Evolutionary conservation across 805 yeast species (phyloP).

Genomic region (Candida gorgasii): DNA sequence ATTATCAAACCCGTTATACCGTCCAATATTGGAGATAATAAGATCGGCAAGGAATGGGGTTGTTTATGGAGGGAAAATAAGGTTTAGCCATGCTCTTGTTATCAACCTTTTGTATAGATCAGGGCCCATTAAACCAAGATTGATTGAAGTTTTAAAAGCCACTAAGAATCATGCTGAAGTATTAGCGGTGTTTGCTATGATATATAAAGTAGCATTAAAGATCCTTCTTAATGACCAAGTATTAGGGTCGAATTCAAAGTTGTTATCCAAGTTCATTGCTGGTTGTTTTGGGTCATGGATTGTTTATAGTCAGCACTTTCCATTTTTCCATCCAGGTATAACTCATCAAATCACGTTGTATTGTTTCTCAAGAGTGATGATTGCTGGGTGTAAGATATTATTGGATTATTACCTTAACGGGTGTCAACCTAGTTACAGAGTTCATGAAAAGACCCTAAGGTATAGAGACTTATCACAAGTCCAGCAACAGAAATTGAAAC

Average conservation of each 20-base stretch:
- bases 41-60: constrained; percentile 48
- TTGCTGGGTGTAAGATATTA: constrained; percentile 59
- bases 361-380: constrained; percentile 64
- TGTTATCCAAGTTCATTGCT: constrained; percentile 35
- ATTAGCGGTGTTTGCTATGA: constrained; percentile 55
- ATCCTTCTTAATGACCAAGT: constrained; percentile 32
- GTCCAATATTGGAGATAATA: constrained; percentile 35
- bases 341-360: constrained; percentile 76
- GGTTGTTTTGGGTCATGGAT: constrained; percentile 45
- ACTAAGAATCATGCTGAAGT: constrained; percentile 57
- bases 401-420: constrained; percentile 40
- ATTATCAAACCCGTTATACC: constrained; percentile 25
- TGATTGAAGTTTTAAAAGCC: constrained; percentile 48
- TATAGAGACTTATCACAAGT: constrained; percentile 27
- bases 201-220: constrained; percentile 46
- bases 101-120: constrained; percentile 56
- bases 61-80: constrained; percentile 60
- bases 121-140: constrained; percentile 49
- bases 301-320: constrained; percentile 46
- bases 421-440: constrained; percentile 28
- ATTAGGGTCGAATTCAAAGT: constrained; percentile 31
- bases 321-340: constrained; percentile 47
- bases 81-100: constrained; percentile 66
- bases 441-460: constrained; percentile 4
- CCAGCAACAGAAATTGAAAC: constrained; percentile 36